Conservation (phyloP, 306 rosid genomes). For the Mimosa pudica region DNA sequence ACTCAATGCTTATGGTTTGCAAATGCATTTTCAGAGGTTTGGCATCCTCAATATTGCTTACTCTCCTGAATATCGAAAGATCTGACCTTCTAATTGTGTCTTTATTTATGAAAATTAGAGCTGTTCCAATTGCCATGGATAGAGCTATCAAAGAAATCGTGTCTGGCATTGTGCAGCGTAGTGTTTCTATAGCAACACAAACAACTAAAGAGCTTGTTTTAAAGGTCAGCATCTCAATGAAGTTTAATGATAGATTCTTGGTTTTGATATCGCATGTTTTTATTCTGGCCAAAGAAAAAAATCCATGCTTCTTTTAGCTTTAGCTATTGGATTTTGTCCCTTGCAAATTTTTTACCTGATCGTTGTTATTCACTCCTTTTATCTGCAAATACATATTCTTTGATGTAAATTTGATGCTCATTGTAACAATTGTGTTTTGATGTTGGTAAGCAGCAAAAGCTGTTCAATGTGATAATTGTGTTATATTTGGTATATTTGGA, state of each 20-base stretch:
- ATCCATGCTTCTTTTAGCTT: not conserved
- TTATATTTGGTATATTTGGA: too few species aligned
- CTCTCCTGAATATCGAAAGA: conserved; percentile 15
- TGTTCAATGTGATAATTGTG: not conserved
- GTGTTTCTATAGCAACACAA: conserved; percentile 97
- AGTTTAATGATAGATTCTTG: conserved; percentile 1
- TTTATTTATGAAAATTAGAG: conserved; percentile 47
- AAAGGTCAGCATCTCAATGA: conserved; percentile 60
- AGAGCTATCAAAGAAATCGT: conserved; percentile 94
- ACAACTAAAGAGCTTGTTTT: conserved; percentile 97
- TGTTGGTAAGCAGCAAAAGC: not conserved
- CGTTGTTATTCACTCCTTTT: not conserved
- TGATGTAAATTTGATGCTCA: not conserved
- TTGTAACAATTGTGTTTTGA: not conserved
- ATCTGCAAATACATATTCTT: not conserved
- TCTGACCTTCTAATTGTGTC: conserved; percentile 15
- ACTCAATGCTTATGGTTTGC: conserved; percentile 72
- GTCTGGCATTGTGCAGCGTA: conserved; percentile 86
- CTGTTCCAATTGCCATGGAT: conserved; percentile 92
- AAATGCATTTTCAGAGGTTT: conserved; percentile 89
- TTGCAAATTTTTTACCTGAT: not conserved
- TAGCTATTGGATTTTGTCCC: not conserved
- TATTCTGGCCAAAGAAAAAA: not conserved
- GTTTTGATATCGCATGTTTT: not conserved
- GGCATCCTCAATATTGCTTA: conserved; percentile 26